A percentile compares a stretch with the other conserved stretches of the same genome.
Conservation (phyloP, 2,329 filamentous ascomycete genomes). For the Colletotrichum somersetense region DNA sequence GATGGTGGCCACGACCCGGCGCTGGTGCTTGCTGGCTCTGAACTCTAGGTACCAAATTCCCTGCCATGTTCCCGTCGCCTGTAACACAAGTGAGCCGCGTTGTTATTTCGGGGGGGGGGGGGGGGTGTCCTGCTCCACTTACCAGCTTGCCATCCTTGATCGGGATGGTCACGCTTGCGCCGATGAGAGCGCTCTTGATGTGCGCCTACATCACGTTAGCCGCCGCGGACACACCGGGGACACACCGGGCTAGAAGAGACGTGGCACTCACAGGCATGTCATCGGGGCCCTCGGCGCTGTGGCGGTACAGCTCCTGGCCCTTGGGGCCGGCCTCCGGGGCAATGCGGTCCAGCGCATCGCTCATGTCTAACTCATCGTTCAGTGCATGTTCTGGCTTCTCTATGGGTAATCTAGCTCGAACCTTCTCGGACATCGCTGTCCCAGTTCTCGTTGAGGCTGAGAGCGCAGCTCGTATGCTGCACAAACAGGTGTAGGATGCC, state of each 20-base stretch:
- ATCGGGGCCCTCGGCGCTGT: conserved; percentile 88
- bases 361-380: conserved; percentile 77
- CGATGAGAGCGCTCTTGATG: conserved; percentile 90
- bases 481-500: conserved; percentile 91
- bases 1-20: conserved; percentile 91
- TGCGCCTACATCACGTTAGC: conserved; percentile 72
- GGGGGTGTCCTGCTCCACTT: conserved; percentile 46
- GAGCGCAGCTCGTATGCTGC: conserved; percentile 93
- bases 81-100: neutral
- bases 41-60: conserved; percentile 97
- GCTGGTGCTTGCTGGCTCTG: conserved; percentile 78
- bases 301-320: conserved; percentile 82
- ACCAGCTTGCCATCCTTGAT: conserved; percentile 87
- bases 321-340: conserved; percentile 82
- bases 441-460: conserved; percentile 94
- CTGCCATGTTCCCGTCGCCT: conserved; percentile 80
- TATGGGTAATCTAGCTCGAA: neutral
- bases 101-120: neutral
- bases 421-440: conserved; percentile 80
- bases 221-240: neutral
- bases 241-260: conserved; percentile 17
- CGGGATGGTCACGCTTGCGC: conserved; percentile 89
- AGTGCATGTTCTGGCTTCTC: neutral
- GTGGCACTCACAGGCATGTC: conserved; percentile 83
- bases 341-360: conserved; percentile 90